Evolutionary conservation across 2,329 filamentous ascomycete species (phyloP).

Genomic region (Microascus cirrosus): DNA sequence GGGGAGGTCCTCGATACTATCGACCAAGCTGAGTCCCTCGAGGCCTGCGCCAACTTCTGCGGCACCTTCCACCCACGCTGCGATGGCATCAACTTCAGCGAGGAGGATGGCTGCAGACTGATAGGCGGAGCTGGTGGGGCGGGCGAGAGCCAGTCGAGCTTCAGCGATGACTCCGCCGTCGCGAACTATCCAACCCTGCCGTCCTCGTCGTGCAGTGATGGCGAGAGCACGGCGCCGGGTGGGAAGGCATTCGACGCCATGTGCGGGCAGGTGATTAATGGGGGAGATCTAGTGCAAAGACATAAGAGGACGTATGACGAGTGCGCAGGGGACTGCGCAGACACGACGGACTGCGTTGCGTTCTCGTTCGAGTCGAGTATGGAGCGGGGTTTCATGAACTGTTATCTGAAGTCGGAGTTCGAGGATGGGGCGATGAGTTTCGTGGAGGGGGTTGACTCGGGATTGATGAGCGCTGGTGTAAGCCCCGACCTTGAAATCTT

Average conservation of each 20-base stretch:
- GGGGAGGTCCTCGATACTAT: slow-evolving; percentile 1
- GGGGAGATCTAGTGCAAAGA: slow-evolving; percentile 2
- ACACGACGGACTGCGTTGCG: not conserved
- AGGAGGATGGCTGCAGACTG: slow-evolving; percentile 1
- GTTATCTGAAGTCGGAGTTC: slow-evolving; percentile 4
- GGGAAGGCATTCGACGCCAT: not conserved
- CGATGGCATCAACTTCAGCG: slow-evolving; percentile 5
- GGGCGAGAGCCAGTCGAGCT: not conserved
- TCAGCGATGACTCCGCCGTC: slow-evolving; percentile 1
- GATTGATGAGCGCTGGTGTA: slow-evolving; percentile 1
- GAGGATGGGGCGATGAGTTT: not conserved
- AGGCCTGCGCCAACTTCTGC: slow-evolving; percentile 4
- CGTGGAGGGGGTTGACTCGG: slow-evolving; percentile 1
- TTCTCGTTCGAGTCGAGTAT: slow-evolving; percentile 3
- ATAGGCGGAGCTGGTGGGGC: not conserved
- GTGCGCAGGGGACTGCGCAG: slow-evolving; percentile 3
- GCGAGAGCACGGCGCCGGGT: not conserved
- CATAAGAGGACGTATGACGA: slow-evolving; percentile 2
- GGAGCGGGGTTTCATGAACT: slow-evolving; percentile 5
- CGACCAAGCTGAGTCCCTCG: not conserved
- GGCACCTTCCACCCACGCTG: slow-evolving; percentile 6
- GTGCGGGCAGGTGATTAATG: slow-evolving; percentile 3
- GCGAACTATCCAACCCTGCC: slow-evolving; percentile 1
- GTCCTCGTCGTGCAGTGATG: not conserved
- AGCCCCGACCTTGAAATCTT: not conserved